A percentile compares a stretch with the other conserved stretches of the same genome.
Evolutionary conservation across 169 alveolate genomes (phyloP).

Genomic region (Eimeria sp.): DNA sequence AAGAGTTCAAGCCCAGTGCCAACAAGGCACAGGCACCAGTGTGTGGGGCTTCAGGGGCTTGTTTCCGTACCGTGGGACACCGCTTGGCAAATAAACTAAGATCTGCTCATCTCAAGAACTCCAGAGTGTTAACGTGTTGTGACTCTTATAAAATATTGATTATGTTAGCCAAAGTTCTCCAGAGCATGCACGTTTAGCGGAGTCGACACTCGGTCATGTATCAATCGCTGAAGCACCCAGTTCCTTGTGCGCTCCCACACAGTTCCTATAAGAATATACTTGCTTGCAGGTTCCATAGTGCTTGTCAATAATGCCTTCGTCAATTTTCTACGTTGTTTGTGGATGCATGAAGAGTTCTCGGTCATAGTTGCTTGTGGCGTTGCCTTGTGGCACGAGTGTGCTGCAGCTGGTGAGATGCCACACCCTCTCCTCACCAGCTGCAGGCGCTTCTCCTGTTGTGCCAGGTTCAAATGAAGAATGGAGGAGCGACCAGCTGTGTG

Average conservation of each 20-base stretch:
- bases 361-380: too few species aligned
- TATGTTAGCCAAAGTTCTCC: not conserved
- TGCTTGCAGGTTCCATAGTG: not conserved
- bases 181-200: not conserved
- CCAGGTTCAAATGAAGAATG: too few species aligned
- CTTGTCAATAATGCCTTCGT: not conserved
- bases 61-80: not conserved
- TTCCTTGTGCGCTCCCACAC: not conserved
- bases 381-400: too few species aligned
- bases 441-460: too few species aligned
- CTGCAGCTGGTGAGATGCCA: too few species aligned
- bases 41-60: not conserved
- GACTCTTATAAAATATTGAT: not conserved
- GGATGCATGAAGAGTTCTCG: not conserved
- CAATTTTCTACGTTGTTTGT: not conserved
- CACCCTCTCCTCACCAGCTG: too few species aligned
- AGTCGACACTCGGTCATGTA: not conserved
- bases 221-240: not conserved
- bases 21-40: not conserved
- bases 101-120: not conserved
- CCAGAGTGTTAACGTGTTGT: not conserved
- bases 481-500: too few species aligned
- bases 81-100: not conserved
- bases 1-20: not conserved
- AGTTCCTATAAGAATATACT: not conserved